Conservation (phyloP, 2,329 filamentous ascomycete species). For the Tolypocladium amazonense region DNA sequence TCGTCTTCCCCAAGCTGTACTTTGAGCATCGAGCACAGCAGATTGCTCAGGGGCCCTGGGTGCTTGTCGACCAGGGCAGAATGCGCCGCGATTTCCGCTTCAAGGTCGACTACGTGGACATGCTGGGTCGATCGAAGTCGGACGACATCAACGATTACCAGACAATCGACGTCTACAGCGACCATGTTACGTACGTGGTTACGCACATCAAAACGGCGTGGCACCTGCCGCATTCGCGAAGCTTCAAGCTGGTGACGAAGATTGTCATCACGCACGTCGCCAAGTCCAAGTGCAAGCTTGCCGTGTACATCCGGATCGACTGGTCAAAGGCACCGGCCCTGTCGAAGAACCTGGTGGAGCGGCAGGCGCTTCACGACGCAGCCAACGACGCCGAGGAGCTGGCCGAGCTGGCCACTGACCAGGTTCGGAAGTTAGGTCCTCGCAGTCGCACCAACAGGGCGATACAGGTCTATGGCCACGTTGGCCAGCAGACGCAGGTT, state of each 20-base stretch:
- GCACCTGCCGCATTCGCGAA: slow-evolving; percentile 73
- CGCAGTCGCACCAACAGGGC: slow-evolving; percentile 68
- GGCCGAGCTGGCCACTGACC: slow-evolving; percentile 64
- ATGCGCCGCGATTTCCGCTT: slow-evolving; percentile 75
- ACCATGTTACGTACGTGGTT: slow-evolving; percentile 60
- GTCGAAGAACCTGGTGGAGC: slow-evolving; percentile 51
- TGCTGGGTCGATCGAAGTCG: slow-evolving; percentile 51
- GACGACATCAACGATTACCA: slow-evolving; percentile 70
- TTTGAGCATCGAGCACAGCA: slow-evolving; percentile 69
- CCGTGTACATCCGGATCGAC: slow-evolving; percentile 77
- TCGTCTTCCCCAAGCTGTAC: slow-evolving; percentile 85
- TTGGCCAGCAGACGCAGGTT: slow-evolving; percentile 58
- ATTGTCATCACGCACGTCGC: slow-evolving; percentile 88
- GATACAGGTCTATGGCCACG: slow-evolving; percentile 66
- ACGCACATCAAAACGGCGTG: slow-evolving; percentile 56
- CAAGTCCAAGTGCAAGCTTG: slow-evolving; percentile 86
- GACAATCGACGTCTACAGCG: slow-evolving; percentile 71
- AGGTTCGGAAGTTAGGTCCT: slow-evolving; percentile 63
- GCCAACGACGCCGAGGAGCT: slow-evolving; percentile 63
- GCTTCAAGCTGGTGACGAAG: slow-evolving; percentile 78
- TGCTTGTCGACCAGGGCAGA: slow-evolving; percentile 54
- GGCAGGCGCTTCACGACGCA: slow-evolving; percentile 66
- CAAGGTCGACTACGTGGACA: slow-evolving; percentile 56
- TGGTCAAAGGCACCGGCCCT: slow-evolving; percentile 63
- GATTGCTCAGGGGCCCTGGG: slow-evolving; percentile 83